These are phyloP conservation scores for Alternaria hordeiaustralica DNA, from an alignment of 2,329 filamentous ascomycete species.

Conservation along the genomic window DNA sequence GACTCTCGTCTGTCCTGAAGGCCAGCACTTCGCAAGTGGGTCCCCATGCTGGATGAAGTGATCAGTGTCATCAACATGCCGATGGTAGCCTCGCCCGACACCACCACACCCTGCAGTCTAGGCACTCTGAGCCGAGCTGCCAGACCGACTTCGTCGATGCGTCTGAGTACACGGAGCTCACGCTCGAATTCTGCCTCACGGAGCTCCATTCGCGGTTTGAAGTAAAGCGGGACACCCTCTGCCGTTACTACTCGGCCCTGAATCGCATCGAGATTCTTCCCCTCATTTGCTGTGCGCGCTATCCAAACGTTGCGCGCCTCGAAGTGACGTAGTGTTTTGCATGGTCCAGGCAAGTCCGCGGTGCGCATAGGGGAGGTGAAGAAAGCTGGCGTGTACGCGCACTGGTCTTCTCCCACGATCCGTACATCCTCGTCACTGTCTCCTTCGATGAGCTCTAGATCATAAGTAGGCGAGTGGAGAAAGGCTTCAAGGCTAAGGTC, in stretches of 20 bases:
- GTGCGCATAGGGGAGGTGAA: not conserved
- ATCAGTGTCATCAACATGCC: conserved; percentile 8
- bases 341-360: not conserved
- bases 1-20: not conserved
- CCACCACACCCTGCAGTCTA: conserved; percentile 2
- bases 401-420: conserved; percentile 1
- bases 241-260: conserved; percentile 7
- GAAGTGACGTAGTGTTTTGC: not conserved
- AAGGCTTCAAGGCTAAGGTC: conserved; percentile 7
- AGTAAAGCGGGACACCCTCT: conserved; percentile 2
- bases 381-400: conserved; percentile 2
- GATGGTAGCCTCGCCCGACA: conserved; percentile 6
- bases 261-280: not conserved
- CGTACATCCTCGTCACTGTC: not conserved
- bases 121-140: conserved; percentile 1
- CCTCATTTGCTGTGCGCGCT: not conserved
- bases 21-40: not conserved
- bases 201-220: conserved; percentile 9
- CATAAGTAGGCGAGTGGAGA: conserved; percentile 6
- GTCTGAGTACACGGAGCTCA: conserved; percentile 2
- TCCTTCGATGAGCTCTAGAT: not conserved
- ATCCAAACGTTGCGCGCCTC: not conserved
- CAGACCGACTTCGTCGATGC: conserved; percentile 3
- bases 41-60: not conserved
- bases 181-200: conserved; percentile 11